Percentiles rank a stretch among this genome's conserved stretches.
Evolutionary conservation across 768 basidiomycete species (phyloP).

Genomic region (Favolaschia claudopus): DNA sequence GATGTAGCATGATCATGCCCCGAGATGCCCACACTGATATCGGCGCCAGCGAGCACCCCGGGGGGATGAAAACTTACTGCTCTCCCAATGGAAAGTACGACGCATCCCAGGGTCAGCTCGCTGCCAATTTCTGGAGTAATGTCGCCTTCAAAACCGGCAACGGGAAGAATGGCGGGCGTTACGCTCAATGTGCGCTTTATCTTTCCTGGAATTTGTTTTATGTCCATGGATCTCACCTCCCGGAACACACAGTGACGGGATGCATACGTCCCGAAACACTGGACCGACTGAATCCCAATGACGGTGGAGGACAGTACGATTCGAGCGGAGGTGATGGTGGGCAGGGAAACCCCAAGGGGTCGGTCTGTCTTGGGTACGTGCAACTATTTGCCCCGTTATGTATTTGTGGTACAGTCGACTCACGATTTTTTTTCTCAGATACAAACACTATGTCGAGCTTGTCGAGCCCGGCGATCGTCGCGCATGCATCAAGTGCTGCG

Average conservation of each 20-base stretch:
- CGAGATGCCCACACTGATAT: slow-evolving; percentile 59
- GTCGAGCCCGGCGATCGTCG: slow-evolving; percentile 39
- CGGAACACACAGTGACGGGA: slow-evolving; percentile 43
- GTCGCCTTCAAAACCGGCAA: slow-evolving; percentile 54
- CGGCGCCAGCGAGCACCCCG: slow-evolving; percentile 63
- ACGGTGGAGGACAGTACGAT: slow-evolving; percentile 45
- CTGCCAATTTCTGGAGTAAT: slow-evolving; percentile 57
- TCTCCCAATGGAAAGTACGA: slow-evolving; percentile 47
- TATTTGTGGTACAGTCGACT: too few relatives aligned
- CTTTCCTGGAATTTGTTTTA: neutral
- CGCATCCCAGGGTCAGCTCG: slow-evolving; percentile 54
- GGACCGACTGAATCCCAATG: slow-evolving; percentile 37
- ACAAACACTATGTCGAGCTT: slow-evolving; percentile 45
- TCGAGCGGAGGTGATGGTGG: slow-evolving; percentile 41
- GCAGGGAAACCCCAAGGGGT: slow-evolving; percentile 40
- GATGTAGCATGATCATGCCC: slow-evolving; percentile 55
- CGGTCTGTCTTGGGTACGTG: slow-evolving; percentile 38
- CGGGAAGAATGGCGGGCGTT: slow-evolving; percentile 48
- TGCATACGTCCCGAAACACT: slow-evolving; percentile 32
- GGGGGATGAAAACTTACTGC: slow-evolving; percentile 64
- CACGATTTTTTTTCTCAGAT: too few relatives aligned
- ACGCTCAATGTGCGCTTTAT: slow-evolving; percentile 50
- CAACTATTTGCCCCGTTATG: neutral
- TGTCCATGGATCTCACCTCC: neutral
- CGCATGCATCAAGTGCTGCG: slow-evolving; percentile 46